phyloP scores from a whole-genome alignment of 169 alveolate genomes.

The Miamiensis avidus region DNA sequence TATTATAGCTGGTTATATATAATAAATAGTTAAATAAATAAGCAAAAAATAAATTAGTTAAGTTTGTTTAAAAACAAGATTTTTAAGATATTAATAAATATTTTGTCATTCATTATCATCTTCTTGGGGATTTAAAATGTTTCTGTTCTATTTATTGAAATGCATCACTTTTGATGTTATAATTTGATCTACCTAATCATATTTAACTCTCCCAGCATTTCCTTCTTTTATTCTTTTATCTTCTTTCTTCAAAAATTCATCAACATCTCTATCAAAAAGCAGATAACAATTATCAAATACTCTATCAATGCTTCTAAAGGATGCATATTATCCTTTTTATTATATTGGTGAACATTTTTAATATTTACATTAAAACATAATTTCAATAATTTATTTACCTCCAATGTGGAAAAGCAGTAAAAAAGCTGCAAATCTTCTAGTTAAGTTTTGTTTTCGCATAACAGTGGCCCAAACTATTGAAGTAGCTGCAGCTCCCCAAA shows the following conservation, averaged over 20 bases:
- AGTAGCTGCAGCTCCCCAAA: neutral
- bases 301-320: conserved; percentile 8
- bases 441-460: conserved; percentile 18
- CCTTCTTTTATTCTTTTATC: conserved; percentile 11
- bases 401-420: neutral
- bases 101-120: too few species aligned
- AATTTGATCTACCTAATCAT: neutral
- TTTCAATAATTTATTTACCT: neutral
- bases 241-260: conserved; percentile 2
- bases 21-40: too few species aligned
- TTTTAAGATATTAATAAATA: too few species aligned
- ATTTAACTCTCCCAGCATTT: neutral
- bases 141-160: neutral
- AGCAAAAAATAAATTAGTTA: too few species aligned
- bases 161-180: neutral
- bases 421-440: neutral
- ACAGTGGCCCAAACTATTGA: conserved; percentile 12
- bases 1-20: too few species aligned
- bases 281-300: conserved; percentile 23
- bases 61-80: too few species aligned
- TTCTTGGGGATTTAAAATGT: too few species aligned
- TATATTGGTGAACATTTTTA: neutral
- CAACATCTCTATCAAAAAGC: neutral
- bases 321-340: conserved; percentile 15
- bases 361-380: neutral